Evolutionary conservation across 2,329 filamentous ascomycete species (phyloP), one percentile per base, ranked within the genome.

Genomic region (Didymella pomorum): DNA sequence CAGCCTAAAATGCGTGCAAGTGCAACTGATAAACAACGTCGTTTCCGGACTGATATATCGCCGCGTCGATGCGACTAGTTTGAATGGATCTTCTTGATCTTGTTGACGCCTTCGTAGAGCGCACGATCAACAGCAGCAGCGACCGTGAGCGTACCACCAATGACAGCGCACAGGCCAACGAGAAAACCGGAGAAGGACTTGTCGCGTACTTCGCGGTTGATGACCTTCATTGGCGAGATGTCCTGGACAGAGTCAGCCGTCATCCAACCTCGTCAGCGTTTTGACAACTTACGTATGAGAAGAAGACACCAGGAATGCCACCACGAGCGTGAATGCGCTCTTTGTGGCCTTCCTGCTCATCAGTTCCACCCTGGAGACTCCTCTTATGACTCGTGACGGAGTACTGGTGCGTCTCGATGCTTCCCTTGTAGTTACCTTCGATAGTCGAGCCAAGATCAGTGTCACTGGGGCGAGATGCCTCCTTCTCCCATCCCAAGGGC

Each of bases 141-240:
- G 18, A 99, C 95, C 0, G 95, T 99, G 66, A 99, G 80, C 0
- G 95, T 99, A 67, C 95, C 95, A 61, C 95, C 95, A 49, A 99
- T 89, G 61, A 98, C 90, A 35, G 94, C 94, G 77, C 95, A 99
- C 20, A 99, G 87, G 46, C 95, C 95, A 1, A 95, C 94, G 58
- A 99, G 79, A 82, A 99, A 99, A 18, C 91, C 91, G 0, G 92
- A 87, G 76, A 99, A 96, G 4, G 90, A 90, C 83, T 98, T 98
- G 60, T 89, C 83, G 45, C 92, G 87, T 66, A 91, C 89, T 81
- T 99, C 96, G 54, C 93, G 90, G 82, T 99, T 99, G 79, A 99
- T 90, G 61, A 99, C 94, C 81, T 98, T 99, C 95, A 99, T 99
- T 5, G 95, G 95, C 2, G 94, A 98, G 77, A 99, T 99, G 71